Evolutionary conservation across 768 basidiomycete genomes (phyloP).

Genomic region (Mycena metata): DNA sequence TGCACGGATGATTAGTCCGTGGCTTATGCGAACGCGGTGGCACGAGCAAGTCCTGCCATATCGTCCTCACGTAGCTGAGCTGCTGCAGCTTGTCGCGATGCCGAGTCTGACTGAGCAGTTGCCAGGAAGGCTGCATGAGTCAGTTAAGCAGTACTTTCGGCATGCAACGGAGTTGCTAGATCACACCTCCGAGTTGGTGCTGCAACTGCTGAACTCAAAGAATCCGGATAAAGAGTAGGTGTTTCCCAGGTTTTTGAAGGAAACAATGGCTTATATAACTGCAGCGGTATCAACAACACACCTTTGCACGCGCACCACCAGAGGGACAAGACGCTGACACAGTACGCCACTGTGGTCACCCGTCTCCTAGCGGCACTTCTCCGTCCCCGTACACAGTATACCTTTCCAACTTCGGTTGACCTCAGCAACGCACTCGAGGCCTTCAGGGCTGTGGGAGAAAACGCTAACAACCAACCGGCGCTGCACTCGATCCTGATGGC

Average conservation of each 20-base stretch:
- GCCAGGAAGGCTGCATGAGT: not conserved
- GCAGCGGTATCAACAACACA: constrained; percentile 43
- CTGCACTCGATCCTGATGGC: constrained; percentile 27
- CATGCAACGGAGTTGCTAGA: constrained; percentile 22
- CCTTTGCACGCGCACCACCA: too few relatives aligned
- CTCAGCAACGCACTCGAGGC: not conserved
- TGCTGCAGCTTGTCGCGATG: not conserved
- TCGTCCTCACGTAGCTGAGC: not conserved
- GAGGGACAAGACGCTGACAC: constrained; percentile 5
- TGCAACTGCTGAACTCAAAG: constrained; percentile 34
- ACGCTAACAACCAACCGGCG: not conserved
- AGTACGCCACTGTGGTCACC: constrained; percentile 32
- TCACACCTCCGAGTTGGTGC: constrained; percentile 27
- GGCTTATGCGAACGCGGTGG: constrained; percentile 8
- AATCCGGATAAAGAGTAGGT: constrained; percentile 36
- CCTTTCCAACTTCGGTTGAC: constrained; percentile 10
- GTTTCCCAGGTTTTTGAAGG: not conserved
- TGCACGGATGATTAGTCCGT: constrained; percentile 6
- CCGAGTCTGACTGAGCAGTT: not conserved
- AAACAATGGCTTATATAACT: constrained; percentile 1
- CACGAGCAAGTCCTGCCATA: not conserved
- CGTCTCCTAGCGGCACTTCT: constrained; percentile 35
- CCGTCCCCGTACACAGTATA: constrained; percentile 17
- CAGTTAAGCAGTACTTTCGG: constrained; percentile 8
- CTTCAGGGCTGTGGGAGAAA: not conserved